A percentile compares a stretch with the other conserved stretches of the same genome.
Evolutionary conservation across 495 filamentous ascomycete species (phyloP).

Genomic region (Elaphomyces granulatus): DNA sequence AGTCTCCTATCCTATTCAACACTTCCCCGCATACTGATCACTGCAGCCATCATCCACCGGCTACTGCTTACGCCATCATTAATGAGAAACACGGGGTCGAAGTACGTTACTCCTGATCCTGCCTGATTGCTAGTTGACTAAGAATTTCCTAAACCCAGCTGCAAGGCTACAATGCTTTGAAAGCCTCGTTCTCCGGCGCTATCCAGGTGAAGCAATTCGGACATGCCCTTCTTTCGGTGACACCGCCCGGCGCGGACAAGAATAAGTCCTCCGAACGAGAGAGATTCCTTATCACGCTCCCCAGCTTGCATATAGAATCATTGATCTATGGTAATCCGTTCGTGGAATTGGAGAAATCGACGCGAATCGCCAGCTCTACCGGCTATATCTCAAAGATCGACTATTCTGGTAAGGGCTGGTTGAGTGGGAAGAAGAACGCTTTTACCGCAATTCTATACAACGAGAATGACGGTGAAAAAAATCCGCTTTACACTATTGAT

Average conservation of each 20-base stretch:
- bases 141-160: constrained; percentile 41
- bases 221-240: constrained; percentile 72
- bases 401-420: constrained; percentile 84
- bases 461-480: constrained; percentile 55
- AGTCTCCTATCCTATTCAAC: not conserved
- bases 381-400: constrained; percentile 89
- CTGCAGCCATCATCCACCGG: constrained; percentile 86
- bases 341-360: constrained; percentile 71
- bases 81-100: constrained; percentile 72
- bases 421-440: constrained; percentile 89
- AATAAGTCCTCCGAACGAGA: constrained; percentile 39
- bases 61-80: constrained; percentile 83
- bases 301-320: constrained; percentile 84
- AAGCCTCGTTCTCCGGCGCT: constrained; percentile 81
- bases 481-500: constrained; percentile 68
- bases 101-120: constrained; percentile 18
- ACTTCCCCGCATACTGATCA: not conserved
- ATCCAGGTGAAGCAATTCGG: constrained; percentile 96
- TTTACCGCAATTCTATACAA: constrained; percentile 70
- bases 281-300: constrained; percentile 81
- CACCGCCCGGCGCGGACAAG: constrained; percentile 37
- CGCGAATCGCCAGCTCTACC: constrained; percentile 69
- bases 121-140: not conserved
- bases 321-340: constrained; percentile 83
- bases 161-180: constrained; percentile 96